Conservation (phyloP, 805 yeast species). For the Lipomyces oligophaga region DNA sequence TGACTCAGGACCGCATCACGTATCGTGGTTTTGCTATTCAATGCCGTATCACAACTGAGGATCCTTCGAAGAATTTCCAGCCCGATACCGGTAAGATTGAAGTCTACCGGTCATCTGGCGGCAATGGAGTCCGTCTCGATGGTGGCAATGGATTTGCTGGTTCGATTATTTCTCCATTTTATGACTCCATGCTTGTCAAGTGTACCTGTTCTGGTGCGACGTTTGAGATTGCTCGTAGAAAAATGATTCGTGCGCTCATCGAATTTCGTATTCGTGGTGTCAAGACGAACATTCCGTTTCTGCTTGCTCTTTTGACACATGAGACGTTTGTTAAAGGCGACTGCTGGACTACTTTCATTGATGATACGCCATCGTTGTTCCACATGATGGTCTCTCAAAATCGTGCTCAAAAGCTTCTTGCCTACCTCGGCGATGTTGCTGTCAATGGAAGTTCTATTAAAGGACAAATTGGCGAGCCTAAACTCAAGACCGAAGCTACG, state of each 20-base stretch:
- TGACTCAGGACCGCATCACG: slow-evolving; percentile 90
- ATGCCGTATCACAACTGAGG: slow-evolving; percentile 98
- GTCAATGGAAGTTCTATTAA: slow-evolving; percentile 95
- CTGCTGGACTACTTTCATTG: slow-evolving; percentile 98
- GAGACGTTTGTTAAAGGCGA: slow-evolving; percentile 79
- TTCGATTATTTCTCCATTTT: slow-evolving; percentile 92
- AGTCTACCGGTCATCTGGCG: slow-evolving; percentile 97
- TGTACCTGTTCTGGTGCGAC: slow-evolving; percentile 97
- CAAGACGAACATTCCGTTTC: slow-evolving; percentile 95
- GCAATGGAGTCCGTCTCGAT: slow-evolving; percentile 97
- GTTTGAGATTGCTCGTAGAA: slow-evolving; percentile 92
- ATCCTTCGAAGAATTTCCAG: slow-evolving; percentile 92
- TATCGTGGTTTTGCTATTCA: slow-evolving; percentile 97
- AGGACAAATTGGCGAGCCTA: slow-evolving; percentile 93
- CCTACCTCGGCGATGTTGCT: slow-evolving; percentile 86
- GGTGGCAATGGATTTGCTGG: slow-evolving; percentile 99
- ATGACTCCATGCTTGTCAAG: slow-evolving; percentile 97
- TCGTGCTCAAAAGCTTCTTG: slow-evolving; percentile 91
- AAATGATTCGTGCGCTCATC: slow-evolving; percentile 93
- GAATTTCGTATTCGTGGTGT: slow-evolving; percentile 99
- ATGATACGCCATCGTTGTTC: slow-evolving; percentile 94
- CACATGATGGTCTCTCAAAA: slow-evolving; percentile 92
- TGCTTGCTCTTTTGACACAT: slow-evolving; percentile 85
- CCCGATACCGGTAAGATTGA: slow-evolving; percentile 98
- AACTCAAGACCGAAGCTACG: slow-evolving; percentile 67